Conservation (phyloP, 1,284 basidiomycete genomes). For the Trichosporon inkin region DNA sequence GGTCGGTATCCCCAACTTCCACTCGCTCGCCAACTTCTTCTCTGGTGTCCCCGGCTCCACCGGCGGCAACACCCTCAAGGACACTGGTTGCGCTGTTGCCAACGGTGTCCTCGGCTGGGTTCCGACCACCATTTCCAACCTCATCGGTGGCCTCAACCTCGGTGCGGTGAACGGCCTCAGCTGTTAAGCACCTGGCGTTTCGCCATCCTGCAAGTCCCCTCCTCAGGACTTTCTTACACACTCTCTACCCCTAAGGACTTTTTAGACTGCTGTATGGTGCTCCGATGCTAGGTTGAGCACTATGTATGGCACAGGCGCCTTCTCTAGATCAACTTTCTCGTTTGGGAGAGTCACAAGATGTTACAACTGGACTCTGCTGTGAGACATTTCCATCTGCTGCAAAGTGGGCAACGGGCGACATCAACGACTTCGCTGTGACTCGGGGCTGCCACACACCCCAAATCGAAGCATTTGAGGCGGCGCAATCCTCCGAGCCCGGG, state of each 20-base stretch:
- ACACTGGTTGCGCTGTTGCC: conserved; percentile 12
- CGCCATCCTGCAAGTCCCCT: background rate
- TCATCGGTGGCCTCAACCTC: conserved; percentile 10
- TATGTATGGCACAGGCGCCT: background rate
- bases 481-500: too few relatives aligned
- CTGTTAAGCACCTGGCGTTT: conserved; percentile 12
- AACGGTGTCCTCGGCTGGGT: conserved; percentile 18
- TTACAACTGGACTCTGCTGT: too few relatives aligned
- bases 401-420: too few relatives aligned
- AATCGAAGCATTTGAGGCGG: too few relatives aligned
- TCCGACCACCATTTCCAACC: conserved; percentile 8
- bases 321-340: background rate
- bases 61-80: conserved; percentile 6
- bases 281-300: conserved; percentile 7
- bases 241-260: background rate
- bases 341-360: too few relatives aligned
- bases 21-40: conserved; percentile 12
- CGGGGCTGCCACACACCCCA: too few relatives aligned
- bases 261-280: conserved; percentile 1
- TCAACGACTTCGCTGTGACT: too few relatives aligned
- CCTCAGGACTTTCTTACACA: background rate
- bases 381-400: too few relatives aligned
- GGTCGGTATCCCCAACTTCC: conserved; percentile 16
- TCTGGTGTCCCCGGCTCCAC: conserved; percentile 2
- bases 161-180: conserved; percentile 10